Evolutionary conservation across 2,329 filamentous ascomycete species (phyloP).

Genomic region (Esteya vermicola): DNA sequence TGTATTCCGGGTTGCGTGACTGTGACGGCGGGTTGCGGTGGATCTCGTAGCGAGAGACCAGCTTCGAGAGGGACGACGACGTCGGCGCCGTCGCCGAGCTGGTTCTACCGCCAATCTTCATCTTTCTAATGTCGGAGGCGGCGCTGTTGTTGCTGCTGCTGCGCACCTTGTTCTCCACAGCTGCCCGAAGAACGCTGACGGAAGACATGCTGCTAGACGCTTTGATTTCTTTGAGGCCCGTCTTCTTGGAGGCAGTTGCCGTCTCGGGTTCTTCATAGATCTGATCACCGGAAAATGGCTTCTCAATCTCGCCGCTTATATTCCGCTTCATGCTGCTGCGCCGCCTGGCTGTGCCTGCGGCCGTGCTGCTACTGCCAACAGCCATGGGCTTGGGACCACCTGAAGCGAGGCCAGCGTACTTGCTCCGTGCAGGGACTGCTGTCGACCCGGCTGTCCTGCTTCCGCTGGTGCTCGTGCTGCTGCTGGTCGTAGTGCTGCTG

Average conservation of each 20-base stretch:
- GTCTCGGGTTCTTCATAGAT: constrained; percentile 79
- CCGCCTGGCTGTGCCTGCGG: constrained; percentile 22
- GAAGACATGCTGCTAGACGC: too few species aligned
- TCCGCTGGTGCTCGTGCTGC: too few species aligned
- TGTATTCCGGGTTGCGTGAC: constrained; percentile 70
- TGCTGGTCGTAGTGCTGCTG: background rate
- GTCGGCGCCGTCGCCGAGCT: constrained; percentile 41
- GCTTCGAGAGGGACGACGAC: constrained; percentile 16
- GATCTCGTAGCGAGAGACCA: constrained; percentile 43
- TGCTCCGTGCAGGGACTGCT: constrained; percentile 14
- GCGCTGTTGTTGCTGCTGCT: background rate
- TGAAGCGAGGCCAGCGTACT: constrained; percentile 27
- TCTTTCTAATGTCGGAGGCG: constrained; percentile 1
- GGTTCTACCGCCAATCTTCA: constrained; percentile 21
- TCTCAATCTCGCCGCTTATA: constrained; percentile 52
- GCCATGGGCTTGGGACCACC: constrained; percentile 14
- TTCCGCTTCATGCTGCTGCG: constrained; percentile 56
- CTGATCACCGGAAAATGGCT: constrained; percentile 59
- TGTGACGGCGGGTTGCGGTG: constrained; percentile 73
- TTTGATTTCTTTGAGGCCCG: background rate
- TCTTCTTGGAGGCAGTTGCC: constrained; percentile 14
- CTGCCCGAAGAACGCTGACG: background rate
- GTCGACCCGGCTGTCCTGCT: too few species aligned
- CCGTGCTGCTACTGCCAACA: constrained; percentile 9
- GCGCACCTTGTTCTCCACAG: background rate